A percentile compares a stretch with the other conserved stretches of the same genome.
These are phyloP conservation scores for Anthoceros angustus DNA, from an alignment of 225 moss, liverwort and hornwort genomes.

Conservation along the genomic window DNA sequence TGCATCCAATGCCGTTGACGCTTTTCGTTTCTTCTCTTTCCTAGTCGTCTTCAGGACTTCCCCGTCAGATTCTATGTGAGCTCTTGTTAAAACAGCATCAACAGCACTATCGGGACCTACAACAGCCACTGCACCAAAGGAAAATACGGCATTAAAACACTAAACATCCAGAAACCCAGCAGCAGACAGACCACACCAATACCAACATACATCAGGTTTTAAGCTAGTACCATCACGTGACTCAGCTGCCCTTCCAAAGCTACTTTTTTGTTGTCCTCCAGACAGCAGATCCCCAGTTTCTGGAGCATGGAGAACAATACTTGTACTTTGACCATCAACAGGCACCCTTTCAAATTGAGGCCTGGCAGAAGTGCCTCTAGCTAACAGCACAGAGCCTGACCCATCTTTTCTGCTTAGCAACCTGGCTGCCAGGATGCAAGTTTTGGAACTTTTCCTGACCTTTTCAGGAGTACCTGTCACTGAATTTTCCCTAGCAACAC, in stretches of 20 bases:
- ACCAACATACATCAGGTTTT: background rate
- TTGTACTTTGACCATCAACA: constrained; percentile 32
- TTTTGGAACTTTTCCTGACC: constrained; percentile 20
- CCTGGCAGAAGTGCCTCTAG: constrained; percentile 49
- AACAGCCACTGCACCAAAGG: constrained; percentile 23
- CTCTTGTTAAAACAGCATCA: constrained; percentile 47
- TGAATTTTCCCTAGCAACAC: constrained; percentile 11
- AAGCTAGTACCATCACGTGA: background rate
- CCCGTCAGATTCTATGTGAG: constrained; percentile 32
- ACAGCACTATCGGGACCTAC: constrained; percentile 78
- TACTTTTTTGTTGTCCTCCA: constrained; percentile 9
- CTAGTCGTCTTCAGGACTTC: constrained; percentile 22
- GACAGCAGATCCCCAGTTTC: constrained; percentile 49
- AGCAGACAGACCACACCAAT: background rate
- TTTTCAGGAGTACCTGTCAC: constrained; percentile 10
- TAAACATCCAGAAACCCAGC: background rate
- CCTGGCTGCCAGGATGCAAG: constrained; percentile 48
- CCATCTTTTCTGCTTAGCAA: constrained; percentile 6
- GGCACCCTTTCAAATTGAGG: constrained; percentile 56
- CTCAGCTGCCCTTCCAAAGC: background rate
- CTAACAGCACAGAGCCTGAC: constrained; percentile 27
- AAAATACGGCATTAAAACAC: background rate
- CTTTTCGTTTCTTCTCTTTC: constrained; percentile 45
- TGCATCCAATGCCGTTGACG: constrained; percentile 30
- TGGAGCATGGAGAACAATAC: constrained; percentile 22